Evolutionary conservation across 139 green algal genomes (phyloP), one percentile per base, ranked within the genome.

Genomic region (Auxenochlorella pyrenoidosa): DNA sequence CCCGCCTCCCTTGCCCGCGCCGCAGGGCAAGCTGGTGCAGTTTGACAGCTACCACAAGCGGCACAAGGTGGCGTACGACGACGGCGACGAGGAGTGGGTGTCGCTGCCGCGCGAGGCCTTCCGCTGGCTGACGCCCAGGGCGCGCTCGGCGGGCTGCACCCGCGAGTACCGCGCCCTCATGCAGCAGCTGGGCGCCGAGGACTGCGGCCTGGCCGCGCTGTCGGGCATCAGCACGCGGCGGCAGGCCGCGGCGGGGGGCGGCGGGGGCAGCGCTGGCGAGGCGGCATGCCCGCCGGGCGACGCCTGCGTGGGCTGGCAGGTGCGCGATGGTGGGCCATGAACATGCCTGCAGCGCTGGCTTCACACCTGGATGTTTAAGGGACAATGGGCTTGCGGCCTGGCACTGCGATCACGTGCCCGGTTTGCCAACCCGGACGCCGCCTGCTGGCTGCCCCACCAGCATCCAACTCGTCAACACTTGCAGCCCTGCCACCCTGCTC

Each of bases 1-100:
- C 21, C 34, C 70, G 44, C 36, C 22, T 24, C n/a, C 73, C 47
- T n/a, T 0, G 2, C n/a, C 51, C 51, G 22, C 28, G 26, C 38
- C 44, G 34, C 81, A 91, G 88, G 92, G 90, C 43, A 75, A 89
- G 59, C 65, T 94, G 63, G 66, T 85, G 24, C 60, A 87, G 38
- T 94, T 88, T 68, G 89, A 94, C 78, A 38, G 63, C 21, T 92
- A 92, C 84, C 88, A 94, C 66, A 93, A 94, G 79, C 89, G 88
- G 38, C 78, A 83, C 81, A 93, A 93, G 80, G 66, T 96, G 34
- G 38, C 75, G 54, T 96, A 96, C 77, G 94, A 96, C 77, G 94
- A 96, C 68, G 91, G 91, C 26, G 87, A 94, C 83, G 86, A 91
- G 41, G 93, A 96, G 79, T 93, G 91, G 88, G 59, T 95, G 60